Base-by-base conservation (phyloP, 1,139 yeast genomes). In the Saccharomyces hybrid region DNA sequence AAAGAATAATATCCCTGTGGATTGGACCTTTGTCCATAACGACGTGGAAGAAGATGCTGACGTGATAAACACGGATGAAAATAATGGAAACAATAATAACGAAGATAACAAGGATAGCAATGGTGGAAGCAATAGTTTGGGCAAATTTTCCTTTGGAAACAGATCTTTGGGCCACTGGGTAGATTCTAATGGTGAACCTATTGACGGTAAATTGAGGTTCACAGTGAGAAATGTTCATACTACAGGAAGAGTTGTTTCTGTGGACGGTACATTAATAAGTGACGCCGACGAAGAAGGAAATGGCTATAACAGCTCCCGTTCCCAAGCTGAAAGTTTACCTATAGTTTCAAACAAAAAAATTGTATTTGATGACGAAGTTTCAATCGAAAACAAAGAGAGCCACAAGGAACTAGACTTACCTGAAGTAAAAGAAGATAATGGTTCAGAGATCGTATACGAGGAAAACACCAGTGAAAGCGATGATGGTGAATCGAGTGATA, bases 171-270 rank as follows among this genome's bases (percentile, higher is more conserved):
- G 98, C 1, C 80, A 86, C 69, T 93, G 98, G 98, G 76, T 76
- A 11, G 96, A 91, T 67, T 85, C 77, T 51, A 74, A 80, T 53
- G 95, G 85, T 25, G 76, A 78, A 52, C 82, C 83, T 55, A 76
- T 93, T 44, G 96, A 86, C 62, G 97, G 96, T 2, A 88, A 86
- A 69, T 71, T 91, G 53, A 76, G 76, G 61, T 90, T 93, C 70
- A 81, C 84, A 6, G 81, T 91, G 44, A 86, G 83, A 67, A 76
- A 83, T 34, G 77, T 91, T 55, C 85, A 84, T 64, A 83, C 88
- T 16, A 80, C 91, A 4, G 96, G 96, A 14, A 83, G 84, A 69
- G 85, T 89, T 56, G 83, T 90, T 20, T 85, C 95, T 6, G 79
- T 91, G 14, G 96, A 89, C 59, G 98, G 98, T 14, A 84, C 96